A percentile compares a stretch with the other conserved stretches of the same genome.
phyloP scores from a whole-genome alignment of 2,329 filamentous ascomycete species.

The Fusarium nanum region DNA sequence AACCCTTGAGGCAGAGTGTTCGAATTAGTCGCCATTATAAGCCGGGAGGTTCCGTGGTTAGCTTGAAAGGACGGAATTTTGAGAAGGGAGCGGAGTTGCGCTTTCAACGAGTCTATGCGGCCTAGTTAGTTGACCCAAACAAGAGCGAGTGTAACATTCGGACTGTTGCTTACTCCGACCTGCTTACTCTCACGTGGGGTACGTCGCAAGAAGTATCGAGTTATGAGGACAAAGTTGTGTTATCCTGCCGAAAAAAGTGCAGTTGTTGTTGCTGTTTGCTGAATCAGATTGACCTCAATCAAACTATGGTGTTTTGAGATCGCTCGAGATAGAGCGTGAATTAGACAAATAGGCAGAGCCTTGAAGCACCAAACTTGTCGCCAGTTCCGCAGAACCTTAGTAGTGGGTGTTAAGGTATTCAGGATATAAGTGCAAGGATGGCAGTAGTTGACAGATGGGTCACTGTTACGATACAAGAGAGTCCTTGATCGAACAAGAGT shows the following conservation, averaged over 20 bases:
- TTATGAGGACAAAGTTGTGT: not conserved
- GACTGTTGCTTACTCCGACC: conserved; percentile 41
- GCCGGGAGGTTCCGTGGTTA: conserved; percentile 16
- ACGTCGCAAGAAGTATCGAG: conserved; percentile 1
- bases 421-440: not conserved
- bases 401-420: conserved; percentile 8
- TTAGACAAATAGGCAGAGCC: conserved; percentile 28
- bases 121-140: conserved; percentile 21
- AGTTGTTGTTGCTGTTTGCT: not conserved
- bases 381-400: conserved; percentile 27
- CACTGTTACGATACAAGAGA: conserved; percentile 8
- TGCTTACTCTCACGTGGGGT: conserved; percentile 39
- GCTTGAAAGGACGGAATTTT: conserved; percentile 25
- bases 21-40: conserved; percentile 44
- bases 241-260: not conserved
- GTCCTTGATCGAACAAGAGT: conserved; percentile 13
- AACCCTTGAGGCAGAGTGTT: conserved; percentile 60
- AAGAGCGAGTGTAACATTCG: conserved; percentile 13
- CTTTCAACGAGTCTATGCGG: conserved; percentile 14
- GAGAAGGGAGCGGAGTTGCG: not conserved
- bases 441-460: not conserved
- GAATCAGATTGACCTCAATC: not conserved
- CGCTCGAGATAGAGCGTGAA: conserved; percentile 19
- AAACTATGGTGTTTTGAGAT: conserved; percentile 24
- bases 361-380: conserved; percentile 30